Conservation (phyloP, 257 asterid species). For the Fraxinus anomala region DNA sequence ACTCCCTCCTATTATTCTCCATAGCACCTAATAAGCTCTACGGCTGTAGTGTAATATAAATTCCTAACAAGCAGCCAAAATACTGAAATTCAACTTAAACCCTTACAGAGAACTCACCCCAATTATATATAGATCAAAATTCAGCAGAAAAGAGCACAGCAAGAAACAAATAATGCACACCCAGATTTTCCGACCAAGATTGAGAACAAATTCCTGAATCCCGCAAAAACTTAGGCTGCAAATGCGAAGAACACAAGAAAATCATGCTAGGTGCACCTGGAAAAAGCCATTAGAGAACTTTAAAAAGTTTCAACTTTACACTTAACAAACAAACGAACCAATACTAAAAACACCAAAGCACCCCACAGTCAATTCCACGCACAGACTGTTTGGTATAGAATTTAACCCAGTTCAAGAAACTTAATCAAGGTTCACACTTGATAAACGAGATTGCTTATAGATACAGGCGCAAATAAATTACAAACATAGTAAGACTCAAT, state of each 20-base stretch:
- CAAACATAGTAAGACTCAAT: background rate
- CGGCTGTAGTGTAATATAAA: slow-evolving; percentile 27
- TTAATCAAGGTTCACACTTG: slow-evolving; percentile 25
- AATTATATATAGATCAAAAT: slow-evolving; percentile 16
- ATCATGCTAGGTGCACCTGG: slow-evolving; percentile 18
- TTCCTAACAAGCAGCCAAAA: background rate
- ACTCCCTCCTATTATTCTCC: slow-evolving; percentile 54
- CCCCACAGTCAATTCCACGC: slow-evolving; percentile 48
- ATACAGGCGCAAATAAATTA: background rate
- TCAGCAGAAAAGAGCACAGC: slow-evolving; percentile 10
- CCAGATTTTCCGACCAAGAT: slow-evolving; percentile 26
- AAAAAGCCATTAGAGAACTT: slow-evolving; percentile 24
- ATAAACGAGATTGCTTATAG: background rate
- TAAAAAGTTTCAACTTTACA: slow-evolving; percentile 25
- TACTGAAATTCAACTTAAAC: slow-evolving; percentile 22
- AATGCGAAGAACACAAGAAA: slow-evolving; percentile 33
- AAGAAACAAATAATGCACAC: slow-evolving; percentile 7
- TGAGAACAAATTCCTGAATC: slow-evolving; percentile 18
- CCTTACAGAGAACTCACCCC: slow-evolving; percentile 24
- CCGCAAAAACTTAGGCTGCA: slow-evolving; percentile 29
- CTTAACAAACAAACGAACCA: slow-evolving; percentile 16
- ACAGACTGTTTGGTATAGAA: slow-evolving; percentile 35
- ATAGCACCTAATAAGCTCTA: slow-evolving; percentile 39
- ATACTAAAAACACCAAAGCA: slow-evolving; percentile 19
- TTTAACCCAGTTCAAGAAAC: slow-evolving; percentile 32